Conservation (phyloP, 306 rosid genomes). For the Glycine soja region DNA sequence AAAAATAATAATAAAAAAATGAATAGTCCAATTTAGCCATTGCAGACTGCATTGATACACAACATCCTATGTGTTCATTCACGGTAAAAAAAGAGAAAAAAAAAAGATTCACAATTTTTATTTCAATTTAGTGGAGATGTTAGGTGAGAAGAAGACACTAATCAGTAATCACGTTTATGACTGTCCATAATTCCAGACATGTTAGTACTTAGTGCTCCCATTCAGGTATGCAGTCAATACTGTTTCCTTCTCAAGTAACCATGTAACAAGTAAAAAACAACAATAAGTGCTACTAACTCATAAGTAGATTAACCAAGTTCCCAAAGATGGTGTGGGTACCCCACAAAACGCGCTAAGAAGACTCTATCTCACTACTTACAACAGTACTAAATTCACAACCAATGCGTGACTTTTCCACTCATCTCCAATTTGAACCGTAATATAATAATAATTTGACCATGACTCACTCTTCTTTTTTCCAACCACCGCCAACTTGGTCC, state of each 20-base stretch:
- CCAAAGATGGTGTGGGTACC: conserved; percentile 26
- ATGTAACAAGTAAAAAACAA: neutral
- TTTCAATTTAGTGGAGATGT: neutral
- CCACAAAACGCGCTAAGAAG: conserved; percentile 48
- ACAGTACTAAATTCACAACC: conserved; percentile 12
- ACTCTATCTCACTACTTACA: neutral
- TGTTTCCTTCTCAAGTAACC: neutral
- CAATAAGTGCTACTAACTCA: neutral
- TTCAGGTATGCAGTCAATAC: neutral
- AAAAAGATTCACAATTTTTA: neutral
- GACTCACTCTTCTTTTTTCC: conserved; percentile 21
- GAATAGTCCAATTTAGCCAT: neutral
- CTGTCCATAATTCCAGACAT: neutral
- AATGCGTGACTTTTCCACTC: conserved; percentile 46
- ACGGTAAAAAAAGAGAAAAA: conserved; percentile 5
- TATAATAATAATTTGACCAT: conserved; percentile 41
- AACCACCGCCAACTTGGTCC: conserved; percentile 32
- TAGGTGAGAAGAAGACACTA: conserved; percentile 9
- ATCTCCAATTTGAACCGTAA: conserved; percentile 1
- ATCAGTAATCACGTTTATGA: neutral
- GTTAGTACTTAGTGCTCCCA: neutral
- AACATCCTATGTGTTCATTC: neutral
- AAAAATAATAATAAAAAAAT: neutral
- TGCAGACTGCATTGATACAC: conserved; percentile 1
- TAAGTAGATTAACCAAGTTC: conserved; percentile 2